A percentile compares a stretch with the other conserved stretches of the same genome.
These are phyloP conservation scores for Cryptococcus hybrid DNA, from an alignment of 1,284 basidiomycete genomes.

Conservation along the genomic window DNA sequence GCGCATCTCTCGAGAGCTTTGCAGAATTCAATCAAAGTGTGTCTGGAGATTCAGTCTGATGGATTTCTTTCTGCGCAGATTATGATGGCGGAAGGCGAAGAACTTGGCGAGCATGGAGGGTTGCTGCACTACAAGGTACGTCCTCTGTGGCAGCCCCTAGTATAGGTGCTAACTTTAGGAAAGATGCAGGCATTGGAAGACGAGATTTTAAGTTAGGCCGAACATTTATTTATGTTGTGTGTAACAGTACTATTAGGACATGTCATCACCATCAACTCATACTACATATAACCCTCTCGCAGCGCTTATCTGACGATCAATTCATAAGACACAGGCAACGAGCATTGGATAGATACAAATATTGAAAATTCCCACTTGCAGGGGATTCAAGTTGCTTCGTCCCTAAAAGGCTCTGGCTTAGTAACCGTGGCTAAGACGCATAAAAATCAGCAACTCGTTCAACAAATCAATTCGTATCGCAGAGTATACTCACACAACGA, in stretches of 20 bases:
- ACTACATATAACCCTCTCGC: no score
- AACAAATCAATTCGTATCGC: not conserved
- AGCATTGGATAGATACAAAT: not conserved
- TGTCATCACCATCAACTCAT: no score
- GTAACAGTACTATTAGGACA: no score
- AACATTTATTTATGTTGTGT: not conserved
- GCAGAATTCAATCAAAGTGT: slow-evolving; percentile 77
- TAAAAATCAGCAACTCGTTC: not conserved
- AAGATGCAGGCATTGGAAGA: slow-evolving; percentile 46
- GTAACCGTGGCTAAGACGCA: slow-evolving; percentile 37
- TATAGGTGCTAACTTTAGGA: not conserved
- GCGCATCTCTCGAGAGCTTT: slow-evolving; percentile 67
- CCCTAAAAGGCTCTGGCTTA: slow-evolving; percentile 12
- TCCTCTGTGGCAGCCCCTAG: not conserved
- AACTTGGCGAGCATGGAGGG: slow-evolving; percentile 53
- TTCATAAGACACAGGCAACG: no score
- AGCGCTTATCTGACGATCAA: no score
- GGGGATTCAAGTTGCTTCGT: not conserved
- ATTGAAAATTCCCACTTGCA: not conserved
- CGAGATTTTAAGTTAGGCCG: slow-evolving; percentile 15
- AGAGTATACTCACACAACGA: slow-evolving; percentile 45
- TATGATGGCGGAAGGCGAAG: slow-evolving; percentile 62
- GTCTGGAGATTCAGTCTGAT: slow-evolving; percentile 72
- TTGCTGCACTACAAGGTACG: slow-evolving; percentile 82
- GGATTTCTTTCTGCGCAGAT: slow-evolving; percentile 83